Percentiles rank a stretch among this genome's conserved stretches.
These are phyloP conservation scores for Limonomyces culmigenus DNA, from an alignment of 1,284 basidiomycete species.

Conservation along the genomic window DNA sequence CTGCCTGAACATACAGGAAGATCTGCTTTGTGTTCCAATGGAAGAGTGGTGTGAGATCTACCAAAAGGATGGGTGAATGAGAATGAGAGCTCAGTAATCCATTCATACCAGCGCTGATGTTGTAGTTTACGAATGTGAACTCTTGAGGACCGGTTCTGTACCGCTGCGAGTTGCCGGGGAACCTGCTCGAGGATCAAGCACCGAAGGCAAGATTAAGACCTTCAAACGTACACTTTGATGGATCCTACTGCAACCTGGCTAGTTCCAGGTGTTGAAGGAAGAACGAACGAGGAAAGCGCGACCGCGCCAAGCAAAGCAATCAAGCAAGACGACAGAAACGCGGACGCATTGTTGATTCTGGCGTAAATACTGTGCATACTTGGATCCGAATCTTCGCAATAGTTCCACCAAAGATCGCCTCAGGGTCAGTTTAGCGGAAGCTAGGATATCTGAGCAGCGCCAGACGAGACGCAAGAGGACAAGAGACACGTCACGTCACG, in stretches of 20 bases:
- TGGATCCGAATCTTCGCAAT: background rate
- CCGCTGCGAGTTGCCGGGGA: conserved; percentile 34
- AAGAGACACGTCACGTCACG: no score
- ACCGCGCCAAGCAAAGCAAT: conserved; percentile 63
- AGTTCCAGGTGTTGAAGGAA: conserved; percentile 38
- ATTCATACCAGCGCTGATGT: conserved; percentile 52
- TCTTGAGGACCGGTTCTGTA: conserved; percentile 47
- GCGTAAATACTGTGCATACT: conserved; percentile 53
- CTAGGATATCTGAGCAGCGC: no score
- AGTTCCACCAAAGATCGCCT: background rate
- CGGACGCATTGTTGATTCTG: conserved; percentile 57
- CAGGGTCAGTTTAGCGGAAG: no score
- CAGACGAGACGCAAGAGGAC: no score
- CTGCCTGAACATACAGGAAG: conserved; percentile 70
- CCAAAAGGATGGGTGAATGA: conserved; percentile 4
- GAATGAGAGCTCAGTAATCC: conserved; percentile 1
- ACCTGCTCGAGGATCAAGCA: conserved; percentile 17
- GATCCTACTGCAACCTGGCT: conserved; percentile 40
- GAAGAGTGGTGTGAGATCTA: conserved; percentile 70
- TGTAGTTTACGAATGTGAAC: conserved; percentile 62
- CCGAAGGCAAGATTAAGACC: background rate
- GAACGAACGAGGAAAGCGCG: conserved; percentile 52
- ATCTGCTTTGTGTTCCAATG: conserved; percentile 93
- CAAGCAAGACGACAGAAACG: conserved; percentile 61
- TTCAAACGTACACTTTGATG: conserved; percentile 46